Evolutionary conservation across 495 filamentous ascomycete species (phyloP), one percentile per base, ranked within the genome.

Genomic region (Penicillium daleae): DNA sequence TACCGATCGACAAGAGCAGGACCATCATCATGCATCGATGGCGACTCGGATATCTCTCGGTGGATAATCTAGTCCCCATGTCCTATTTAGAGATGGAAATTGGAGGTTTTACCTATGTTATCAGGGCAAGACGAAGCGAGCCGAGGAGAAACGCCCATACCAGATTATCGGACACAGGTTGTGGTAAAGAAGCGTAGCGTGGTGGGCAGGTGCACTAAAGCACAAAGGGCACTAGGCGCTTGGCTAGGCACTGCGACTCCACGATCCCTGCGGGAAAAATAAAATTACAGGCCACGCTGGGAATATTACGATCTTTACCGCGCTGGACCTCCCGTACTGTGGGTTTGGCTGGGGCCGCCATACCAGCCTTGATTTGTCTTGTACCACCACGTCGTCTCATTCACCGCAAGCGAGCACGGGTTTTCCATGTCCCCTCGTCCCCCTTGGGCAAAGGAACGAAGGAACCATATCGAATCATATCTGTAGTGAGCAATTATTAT

Each of bases 191-290:
- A 24, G 21, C 4, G 54, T 57, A 67, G 57, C 51, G 62, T 65
- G 63, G 62, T 58, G 39, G 32, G 31, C 17, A 54, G 54, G 32
- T 35, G 31, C 31, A 56, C 52, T 35, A 35, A 29, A n/a, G 29
- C 52, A 33, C 42, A 59, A 67, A 63, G 19, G 63, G 63, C 66
- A 64, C 63, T 69, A 64, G 53, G 35, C 54, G 27, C 27, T 35
- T 9, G 29, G 31, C 51, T 33, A 54, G 32, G 27, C 49, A 52
- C 49, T n/a, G 19, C 10, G 39, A 59, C 61, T 61, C 66, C 63
- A 69, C 60, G 60, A 69, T 68, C 63, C 63, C 63, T 69, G 66
- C 60, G 49, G 51, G 56, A 55, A 61, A 48, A 61, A 26, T 52
- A 51, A 52, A 52, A 32, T 29, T 52, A 32, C 49, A 32, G 27